Percentiles rank a stretch among this genome's conserved stretches.
phyloP scores from a whole-genome alignment of 768 basidiomycete genomes.

The Pulveroboletus sp. region DNA sequence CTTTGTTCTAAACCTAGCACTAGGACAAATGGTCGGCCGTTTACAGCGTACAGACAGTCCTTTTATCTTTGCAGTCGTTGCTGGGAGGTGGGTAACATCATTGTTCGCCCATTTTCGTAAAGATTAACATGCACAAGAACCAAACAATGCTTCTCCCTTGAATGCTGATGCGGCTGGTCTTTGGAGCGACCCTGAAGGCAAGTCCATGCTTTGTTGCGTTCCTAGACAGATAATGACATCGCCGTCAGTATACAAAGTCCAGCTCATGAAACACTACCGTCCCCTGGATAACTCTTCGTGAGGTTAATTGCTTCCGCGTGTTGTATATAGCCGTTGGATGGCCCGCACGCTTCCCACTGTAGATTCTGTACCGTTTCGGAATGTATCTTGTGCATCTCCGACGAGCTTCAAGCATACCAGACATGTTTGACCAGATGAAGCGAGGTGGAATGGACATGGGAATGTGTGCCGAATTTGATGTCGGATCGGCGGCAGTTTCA shows the following conservation, averaged over 20 bases:
- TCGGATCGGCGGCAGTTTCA: no score
- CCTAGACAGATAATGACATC: not conserved
- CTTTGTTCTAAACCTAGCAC: constrained; percentile 5
- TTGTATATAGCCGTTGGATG: not conserved
- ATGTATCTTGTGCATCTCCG: constrained; percentile 14
- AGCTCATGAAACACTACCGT: constrained; percentile 71
- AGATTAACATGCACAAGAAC: constrained; percentile 47
- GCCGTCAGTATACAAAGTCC: constrained; percentile 59
- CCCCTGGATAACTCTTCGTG: constrained; percentile 41
- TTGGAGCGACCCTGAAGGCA: constrained; percentile 72
- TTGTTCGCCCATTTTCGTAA: not conserved
- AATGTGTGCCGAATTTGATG: no score
- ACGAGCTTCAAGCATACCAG: no score
- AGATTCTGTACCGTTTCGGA: constrained; percentile 13
- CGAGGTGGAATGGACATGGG: not conserved
- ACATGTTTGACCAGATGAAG: not conserved
- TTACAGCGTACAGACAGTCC: constrained; percentile 86
- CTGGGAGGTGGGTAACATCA: constrained; percentile 64
- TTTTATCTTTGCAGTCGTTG: constrained; percentile 82
- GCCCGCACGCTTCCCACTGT: constrained; percentile 5
- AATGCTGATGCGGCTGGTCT: constrained; percentile 82
- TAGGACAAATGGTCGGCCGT: constrained; percentile 94
- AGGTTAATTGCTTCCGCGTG: constrained; percentile 8
- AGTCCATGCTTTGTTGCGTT: constrained; percentile 8
- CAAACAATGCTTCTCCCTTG: constrained; percentile 88